A percentile compares a stretch with the other conserved stretches of the same genome.
phyloP scores from a whole-genome alignment of 768 basidiomycete genomes.

The Lactarius hengduanensis region DNA sequence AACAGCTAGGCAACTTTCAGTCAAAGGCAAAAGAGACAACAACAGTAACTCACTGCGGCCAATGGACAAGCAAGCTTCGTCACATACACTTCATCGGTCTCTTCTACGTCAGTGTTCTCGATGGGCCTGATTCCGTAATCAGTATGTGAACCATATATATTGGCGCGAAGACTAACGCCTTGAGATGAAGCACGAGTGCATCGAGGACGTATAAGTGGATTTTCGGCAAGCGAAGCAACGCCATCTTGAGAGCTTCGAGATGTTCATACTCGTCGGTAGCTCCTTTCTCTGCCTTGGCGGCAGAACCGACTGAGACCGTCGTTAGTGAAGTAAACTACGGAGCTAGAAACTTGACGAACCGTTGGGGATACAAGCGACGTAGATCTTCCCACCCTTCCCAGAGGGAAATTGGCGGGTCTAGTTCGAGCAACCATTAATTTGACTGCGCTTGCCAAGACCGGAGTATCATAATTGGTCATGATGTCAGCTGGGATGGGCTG shows the following conservation, averaged over 20 bases:
- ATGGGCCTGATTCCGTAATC: conserved; percentile 52
- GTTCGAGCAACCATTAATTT: conserved; percentile 92
- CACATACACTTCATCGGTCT: conserved; percentile 75
- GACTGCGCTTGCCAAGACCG: conserved; percentile 79
- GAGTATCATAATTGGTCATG: conserved; percentile 74
- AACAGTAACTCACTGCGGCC: conserved; percentile 66
- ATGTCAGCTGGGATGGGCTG: conserved; percentile 52
- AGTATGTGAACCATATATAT: conserved; percentile 4
- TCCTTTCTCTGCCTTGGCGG: conserved; percentile 50
- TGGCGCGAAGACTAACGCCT: conserved; percentile 41
- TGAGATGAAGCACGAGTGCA: conserved; percentile 72
- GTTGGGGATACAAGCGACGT: conserved; percentile 78
- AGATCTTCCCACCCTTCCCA: conserved; percentile 95
- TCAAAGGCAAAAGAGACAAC: background rate
- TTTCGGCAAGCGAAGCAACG: conserved; percentile 69
- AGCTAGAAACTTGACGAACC: conserved; percentile 36
- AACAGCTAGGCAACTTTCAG: conserved; percentile 49
- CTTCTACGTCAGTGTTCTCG: conserved; percentile 63
- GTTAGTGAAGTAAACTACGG: conserved; percentile 1
- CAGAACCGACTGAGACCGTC: conserved; percentile 48
- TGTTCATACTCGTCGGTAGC: conserved; percentile 53
- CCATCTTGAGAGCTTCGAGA: conserved; percentile 56
- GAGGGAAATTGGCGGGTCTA: conserved; percentile 79
- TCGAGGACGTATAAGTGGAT: conserved; percentile 82
- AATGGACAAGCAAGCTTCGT: conserved; percentile 82